Base-by-base conservation (phyloP, 1,284 basidiomycete species). In the Puccinia polysora region DNA sequence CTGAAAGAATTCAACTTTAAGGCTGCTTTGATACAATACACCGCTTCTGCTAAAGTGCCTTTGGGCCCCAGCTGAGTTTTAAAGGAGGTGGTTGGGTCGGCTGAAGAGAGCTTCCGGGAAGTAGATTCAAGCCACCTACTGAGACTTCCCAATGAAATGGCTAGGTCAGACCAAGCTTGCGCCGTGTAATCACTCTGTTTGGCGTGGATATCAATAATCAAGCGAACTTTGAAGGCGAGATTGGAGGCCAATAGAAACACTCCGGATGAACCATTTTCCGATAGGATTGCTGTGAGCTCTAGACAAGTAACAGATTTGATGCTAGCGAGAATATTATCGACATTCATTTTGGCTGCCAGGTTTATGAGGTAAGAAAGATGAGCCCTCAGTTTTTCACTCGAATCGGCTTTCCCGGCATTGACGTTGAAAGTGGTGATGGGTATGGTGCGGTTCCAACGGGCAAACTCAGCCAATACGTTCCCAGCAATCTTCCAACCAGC, bases 401-500 rank as follows among this genome's bases (percentile, higher is more conserved):
- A 14, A 23, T 71, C 49, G 12, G 40, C 34, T n/a, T 28, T 25
- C 15, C 56, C 56, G 45, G 38, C 25, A 32, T 70, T 45, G 7
- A 59, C 32, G 38, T 59, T 45, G n/a, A 70, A 60, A n/a, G 59
- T 63, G 32, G 45, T 30, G 10, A 60, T 64, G 18, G 62, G 60
- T 30, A 67, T 73, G 2, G 52, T 47, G 12, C 53, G 65, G 25
- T 68, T 68, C 64, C 62, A 73, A 15, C 53, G 52, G 25, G 23
- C 63, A 20, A 81, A 77, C 14, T 77, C 76, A 34, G 87, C 87
- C 2, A 90, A 81, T 0, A 88, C 87, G 79, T 98, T 95, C 0
- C 86, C 89, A 10, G 88, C 83, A 2, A 87, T 82, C 80, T 97
- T 98, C 94, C 95, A 97, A 0, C 85, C 86, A 25, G 91, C 4